Evolutionary conservation across 1,284 basidiomycete species (phyloP).

Genomic region (Melampsora americana): DNA sequence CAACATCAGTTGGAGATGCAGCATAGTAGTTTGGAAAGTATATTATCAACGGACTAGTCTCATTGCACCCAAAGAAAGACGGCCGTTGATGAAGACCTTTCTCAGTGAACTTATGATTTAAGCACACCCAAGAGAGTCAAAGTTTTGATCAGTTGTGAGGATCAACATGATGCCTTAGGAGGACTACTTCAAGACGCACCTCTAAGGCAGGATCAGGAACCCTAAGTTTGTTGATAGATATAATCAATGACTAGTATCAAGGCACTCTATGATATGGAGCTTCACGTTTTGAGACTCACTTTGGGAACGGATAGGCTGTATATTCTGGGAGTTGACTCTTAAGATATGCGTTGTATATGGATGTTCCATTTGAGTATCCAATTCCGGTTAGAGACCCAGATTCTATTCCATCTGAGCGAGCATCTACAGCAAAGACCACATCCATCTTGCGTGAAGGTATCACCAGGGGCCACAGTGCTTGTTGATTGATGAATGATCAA

Average conservation of each 20-base stretch:
- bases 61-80: constrained; percentile 34
- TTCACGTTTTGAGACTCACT: not conserved
- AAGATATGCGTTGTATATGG: not conserved
- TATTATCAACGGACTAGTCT: constrained; percentile 19
- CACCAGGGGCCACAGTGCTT: constrained; percentile 20
- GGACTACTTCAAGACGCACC: too few species aligned
- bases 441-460: constrained; percentile 31
- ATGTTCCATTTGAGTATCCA: constrained; percentile 30
- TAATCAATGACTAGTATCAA: not conserved
- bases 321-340: constrained; percentile 11
- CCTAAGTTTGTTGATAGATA: not conserved
- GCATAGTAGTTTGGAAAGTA: constrained; percentile 34
- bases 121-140: too few species aligned
- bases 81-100: constrained; percentile 25
- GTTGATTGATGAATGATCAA: not conserved
- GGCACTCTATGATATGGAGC: not conserved
- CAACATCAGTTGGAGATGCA: constrained; percentile 9
- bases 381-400: not conserved
- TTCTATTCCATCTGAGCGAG: constrained; percentile 6
- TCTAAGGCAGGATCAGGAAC: constrained; percentile 12
- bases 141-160: too few species aligned
- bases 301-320: constrained; percentile 19
- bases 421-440: constrained; percentile 34
- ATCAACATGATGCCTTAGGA: too few species aligned
- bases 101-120: constrained; percentile 15